phyloP scores from a whole-genome alignment of 225 moss, liverwort and hornwort species.

The Thuidium tamariscinum region DNA sequence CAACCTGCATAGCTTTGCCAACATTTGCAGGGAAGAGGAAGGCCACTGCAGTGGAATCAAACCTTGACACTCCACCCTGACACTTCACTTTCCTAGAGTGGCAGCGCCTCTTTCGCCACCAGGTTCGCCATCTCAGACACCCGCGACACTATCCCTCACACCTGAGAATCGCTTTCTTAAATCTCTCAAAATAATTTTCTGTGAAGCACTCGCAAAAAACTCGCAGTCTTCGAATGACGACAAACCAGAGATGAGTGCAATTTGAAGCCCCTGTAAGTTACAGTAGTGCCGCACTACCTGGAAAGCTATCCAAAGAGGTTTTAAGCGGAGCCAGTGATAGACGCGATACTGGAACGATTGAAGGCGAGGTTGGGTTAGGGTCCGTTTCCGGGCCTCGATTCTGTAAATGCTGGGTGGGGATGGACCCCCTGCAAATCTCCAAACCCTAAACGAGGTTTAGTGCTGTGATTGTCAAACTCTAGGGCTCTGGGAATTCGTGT shows the following conservation, averaged over 20 bases:
- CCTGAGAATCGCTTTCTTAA: background rate
- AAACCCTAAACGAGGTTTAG: background rate
- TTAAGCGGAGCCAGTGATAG: background rate
- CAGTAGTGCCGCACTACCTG: background rate
- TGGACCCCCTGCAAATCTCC: background rate
- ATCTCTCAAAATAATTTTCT: background rate
- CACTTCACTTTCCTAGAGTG: background rate
- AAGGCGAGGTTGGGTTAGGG: background rate
- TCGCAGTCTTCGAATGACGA: background rate
- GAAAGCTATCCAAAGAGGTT: background rate
- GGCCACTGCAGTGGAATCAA: background rate
- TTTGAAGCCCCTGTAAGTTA: background rate
- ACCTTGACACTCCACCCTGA: background rate
- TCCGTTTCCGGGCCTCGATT: background rate
- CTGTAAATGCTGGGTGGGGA: background rate
- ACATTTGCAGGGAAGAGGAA: background rate
- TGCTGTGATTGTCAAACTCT: no score
- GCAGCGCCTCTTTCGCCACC: constrained; percentile 4
- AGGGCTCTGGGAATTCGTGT: background rate
- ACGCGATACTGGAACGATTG: background rate
- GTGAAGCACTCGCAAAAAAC: background rate
- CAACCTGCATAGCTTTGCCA: constrained; percentile 37
- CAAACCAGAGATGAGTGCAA: background rate
- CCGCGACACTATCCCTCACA: background rate
- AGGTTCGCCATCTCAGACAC: background rate